Evolutionary conservation across 495 filamentous ascomycete genomes (phyloP), one percentile per base, ranked within the genome.

Genomic region (Penicillium steckii): DNA sequence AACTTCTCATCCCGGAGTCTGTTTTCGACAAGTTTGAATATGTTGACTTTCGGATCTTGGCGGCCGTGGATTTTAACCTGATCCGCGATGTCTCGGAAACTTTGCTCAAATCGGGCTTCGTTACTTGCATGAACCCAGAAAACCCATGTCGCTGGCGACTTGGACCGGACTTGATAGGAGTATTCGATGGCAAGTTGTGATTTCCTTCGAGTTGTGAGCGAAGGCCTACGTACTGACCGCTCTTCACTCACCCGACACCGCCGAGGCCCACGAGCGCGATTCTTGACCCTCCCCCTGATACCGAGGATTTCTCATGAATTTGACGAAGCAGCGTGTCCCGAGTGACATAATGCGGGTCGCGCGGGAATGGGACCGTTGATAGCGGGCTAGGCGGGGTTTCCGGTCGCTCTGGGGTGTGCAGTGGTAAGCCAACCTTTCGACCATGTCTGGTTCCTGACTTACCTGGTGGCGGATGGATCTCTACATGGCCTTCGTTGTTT

Each of bases 61-160:
- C 65, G 61, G 8, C 66, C 62, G 17, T 52, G 52, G 21, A 78
- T 67, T 45, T 73, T 66, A 26, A 65, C 41, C 5, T 24, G 46
- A 24, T 74, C 48, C 38, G 76, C 71, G 46, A 80, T 73, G 6
- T 68, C 62, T 25, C 56, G 57, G 58, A 60, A 74, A 47, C 69
- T 54, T 43, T 78, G 55, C 56, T 72, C 65, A 21, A 78, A 74
- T 9, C 73, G 65, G 3, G 62, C 57, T 0, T 40, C 38, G 33
- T 57, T 74, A 44, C 71, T 72, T 2, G 72, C 70, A 52, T 75
- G 69, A 4, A 80, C 53, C 78, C 80, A 82, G 56, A 82, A 77
- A 8, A 80, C 69, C 67, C 67, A 77, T 21, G 66, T 78, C n/a
- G 62, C 44, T 2, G 70, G 74, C 15, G 61, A 73, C 41, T 75